Conservation (phyloP, 1,284 basidiomycete species). For the Phylloporus gajari region DNA sequence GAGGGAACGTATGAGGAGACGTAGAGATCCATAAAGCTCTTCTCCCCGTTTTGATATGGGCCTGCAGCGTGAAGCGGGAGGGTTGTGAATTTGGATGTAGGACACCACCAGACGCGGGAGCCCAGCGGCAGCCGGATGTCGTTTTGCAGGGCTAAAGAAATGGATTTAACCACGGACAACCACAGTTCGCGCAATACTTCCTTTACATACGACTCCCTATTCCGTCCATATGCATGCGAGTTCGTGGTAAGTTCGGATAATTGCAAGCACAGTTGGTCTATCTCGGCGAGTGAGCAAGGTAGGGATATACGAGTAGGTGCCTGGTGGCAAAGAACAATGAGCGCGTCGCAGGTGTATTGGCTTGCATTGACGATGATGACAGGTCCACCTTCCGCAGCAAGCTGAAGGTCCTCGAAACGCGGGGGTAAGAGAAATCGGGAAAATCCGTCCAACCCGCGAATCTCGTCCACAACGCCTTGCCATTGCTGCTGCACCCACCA, state of each 20-base stretch:
- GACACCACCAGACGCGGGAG: slow-evolving; percentile 1
- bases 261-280: too few relatives aligned
- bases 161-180: background rate
- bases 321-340: background rate
- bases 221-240: too few relatives aligned
- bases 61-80: background rate
- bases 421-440: background rate
- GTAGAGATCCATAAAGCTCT: background rate
- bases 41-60: background rate
- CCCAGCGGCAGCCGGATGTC: background rate
- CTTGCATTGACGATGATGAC: background rate
- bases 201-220: background rate
- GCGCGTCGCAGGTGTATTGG: background rate
- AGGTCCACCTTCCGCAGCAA: background rate
- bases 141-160: background rate
- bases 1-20: background rate
- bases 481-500: background rate
- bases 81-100: background rate
- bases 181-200: background rate
- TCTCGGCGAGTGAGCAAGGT: too few relatives aligned
- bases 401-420: background rate
- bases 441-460: background rate
- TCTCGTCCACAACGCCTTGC: background rate
- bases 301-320: background rate
- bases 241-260: too few relatives aligned